Evolutionary conservation across 768 basidiomycete species (phyloP).

Genomic region (Hemileccinum rubropunctum): DNA sequence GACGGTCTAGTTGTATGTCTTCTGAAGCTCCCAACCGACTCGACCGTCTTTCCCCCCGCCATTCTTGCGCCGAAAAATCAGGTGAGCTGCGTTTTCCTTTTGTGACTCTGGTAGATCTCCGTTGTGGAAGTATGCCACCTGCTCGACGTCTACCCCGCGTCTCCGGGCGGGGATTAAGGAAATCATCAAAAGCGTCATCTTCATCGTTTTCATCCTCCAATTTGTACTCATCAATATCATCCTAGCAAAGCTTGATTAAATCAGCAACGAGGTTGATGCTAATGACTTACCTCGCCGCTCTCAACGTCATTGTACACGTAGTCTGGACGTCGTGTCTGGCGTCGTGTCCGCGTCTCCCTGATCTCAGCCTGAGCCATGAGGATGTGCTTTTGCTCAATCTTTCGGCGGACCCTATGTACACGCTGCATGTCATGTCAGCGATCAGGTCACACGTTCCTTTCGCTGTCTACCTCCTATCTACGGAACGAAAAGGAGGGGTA

Average conservation of each 20-base stretch:
- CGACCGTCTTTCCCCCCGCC: slow-evolving; percentile 78
- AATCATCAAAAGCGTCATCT: slow-evolving; percentile 46
- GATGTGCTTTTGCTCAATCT: slow-evolving; percentile 63
- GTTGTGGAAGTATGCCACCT: slow-evolving; percentile 35
- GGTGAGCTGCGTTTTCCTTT: slow-evolving; percentile 51
- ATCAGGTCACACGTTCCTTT: slow-evolving; percentile 15
- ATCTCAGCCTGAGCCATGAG: slow-evolving; percentile 74
- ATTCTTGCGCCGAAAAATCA: slow-evolving; percentile 50
- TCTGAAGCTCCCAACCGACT: slow-evolving; percentile 56
- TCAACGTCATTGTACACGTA: slow-evolving; percentile 75
- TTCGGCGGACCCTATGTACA: slow-evolving; percentile 65
- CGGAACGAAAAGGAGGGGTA: slow-evolving; percentile 2
- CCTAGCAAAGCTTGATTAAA: slow-evolving; percentile 28
- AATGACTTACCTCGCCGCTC: slow-evolving; percentile 50
- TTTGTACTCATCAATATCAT: slow-evolving; percentile 67
- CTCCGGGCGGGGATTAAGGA: slow-evolving; percentile 39
- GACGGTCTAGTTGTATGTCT: slow-evolving; percentile 51
- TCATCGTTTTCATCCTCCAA: slow-evolving; percentile 67
- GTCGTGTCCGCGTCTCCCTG: slow-evolving; percentile 75
- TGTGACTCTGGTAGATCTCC: slow-evolving; percentile 55
- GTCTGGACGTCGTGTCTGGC: slow-evolving; percentile 70
- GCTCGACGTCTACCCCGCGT: slow-evolving; percentile 43
- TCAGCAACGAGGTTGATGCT: slow-evolving; percentile 24
- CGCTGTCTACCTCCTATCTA: slow-evolving; percentile 14
- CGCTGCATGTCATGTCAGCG: slow-evolving; percentile 47